Evolutionary conservation across 1,284 basidiomycete genomes (phyloP).

Genomic region (Erythrobasidium hasegawianum): DNA sequence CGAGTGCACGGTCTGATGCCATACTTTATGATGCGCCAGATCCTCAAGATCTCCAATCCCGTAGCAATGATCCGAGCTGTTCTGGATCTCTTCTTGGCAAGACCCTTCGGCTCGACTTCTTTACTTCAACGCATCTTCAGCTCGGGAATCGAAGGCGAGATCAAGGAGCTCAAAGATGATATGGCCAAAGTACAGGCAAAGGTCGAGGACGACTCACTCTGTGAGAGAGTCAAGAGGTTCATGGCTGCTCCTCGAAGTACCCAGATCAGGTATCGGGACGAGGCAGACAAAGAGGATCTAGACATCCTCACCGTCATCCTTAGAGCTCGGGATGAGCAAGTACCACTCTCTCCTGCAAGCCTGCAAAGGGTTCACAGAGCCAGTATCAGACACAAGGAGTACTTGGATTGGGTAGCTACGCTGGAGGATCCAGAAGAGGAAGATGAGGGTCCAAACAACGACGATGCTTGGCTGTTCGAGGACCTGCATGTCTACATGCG

Average conservation of each 20-base stretch:
- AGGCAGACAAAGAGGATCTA: constrained; percentile 73
- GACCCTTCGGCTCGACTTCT: constrained; percentile 90
- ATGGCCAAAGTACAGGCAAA: constrained; percentile 81
- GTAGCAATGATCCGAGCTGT: constrained; percentile 90
- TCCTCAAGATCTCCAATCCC: constrained; percentile 90
- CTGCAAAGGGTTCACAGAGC: constrained; percentile 71
- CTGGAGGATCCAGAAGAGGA: constrained; percentile 83
- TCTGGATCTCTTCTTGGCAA: constrained; percentile 93
- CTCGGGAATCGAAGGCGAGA: constrained; percentile 82
- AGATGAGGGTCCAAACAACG: constrained; percentile 75
- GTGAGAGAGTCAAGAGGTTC: constrained; percentile 80
- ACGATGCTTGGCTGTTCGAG: constrained; percentile 92
- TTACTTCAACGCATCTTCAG: constrained; percentile 94
- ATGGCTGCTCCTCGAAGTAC: constrained; percentile 82
- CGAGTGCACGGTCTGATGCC: constrained; percentile 95
- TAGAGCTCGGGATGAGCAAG: constrained; percentile 71
- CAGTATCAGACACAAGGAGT: constrained; percentile 69
- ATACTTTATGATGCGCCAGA: constrained; percentile 90
- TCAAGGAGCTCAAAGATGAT: constrained; percentile 74
- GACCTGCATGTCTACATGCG: constrained; percentile 75
- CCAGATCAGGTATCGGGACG: constrained; percentile 71
- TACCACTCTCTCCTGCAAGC: constrained; percentile 61
- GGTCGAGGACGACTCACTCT: constrained; percentile 79
- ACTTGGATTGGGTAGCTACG: constrained; percentile 61
- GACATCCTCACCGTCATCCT: constrained; percentile 82